Evolutionary conservation across 129 eudicot species (phyloP).

Genomic region (Arctium minus): DNA sequence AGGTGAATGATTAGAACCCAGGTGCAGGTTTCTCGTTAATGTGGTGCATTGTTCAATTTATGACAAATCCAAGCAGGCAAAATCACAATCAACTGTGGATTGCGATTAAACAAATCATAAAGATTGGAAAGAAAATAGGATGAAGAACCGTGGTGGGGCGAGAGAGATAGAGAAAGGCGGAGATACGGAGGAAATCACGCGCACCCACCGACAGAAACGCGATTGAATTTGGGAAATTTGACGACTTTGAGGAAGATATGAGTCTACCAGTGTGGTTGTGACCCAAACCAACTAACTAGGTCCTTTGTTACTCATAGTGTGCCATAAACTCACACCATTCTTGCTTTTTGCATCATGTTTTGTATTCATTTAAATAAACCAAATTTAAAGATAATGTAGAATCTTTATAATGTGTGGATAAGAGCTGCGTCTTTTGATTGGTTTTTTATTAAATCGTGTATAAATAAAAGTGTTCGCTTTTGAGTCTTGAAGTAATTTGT

Average conservation of each 20-base stretch:
- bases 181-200: conserved; percentile 39
- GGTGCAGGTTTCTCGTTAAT: neutral
- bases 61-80: conserved; percentile 3
- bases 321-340: neutral
- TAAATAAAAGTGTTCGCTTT: no score
- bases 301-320: no score
- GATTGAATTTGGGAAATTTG: conserved; percentile 10
- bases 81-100: neutral
- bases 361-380: no score
- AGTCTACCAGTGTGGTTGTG: no score
- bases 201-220: conserved; percentile 31
- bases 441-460: no score
- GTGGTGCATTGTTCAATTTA: conserved; percentile 9
- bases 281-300: no score
- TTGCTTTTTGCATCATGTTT: no score
- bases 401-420: no score
- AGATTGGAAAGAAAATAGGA: neutral
- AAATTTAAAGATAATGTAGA: no score
- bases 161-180: conserved; percentile 1
- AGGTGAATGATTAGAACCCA: neutral
- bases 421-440: no score
- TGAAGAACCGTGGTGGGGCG: neutral
- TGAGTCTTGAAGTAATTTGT: no score
- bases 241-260: neutral
- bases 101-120: neutral